A percentile compares a stretch with the other conserved stretches of the same genome.
These are phyloP conservation scores for Wickerhamomyces subpelliculosus DNA, from an alignment of 805 yeast genomes.

Conservation along the genomic window DNA sequence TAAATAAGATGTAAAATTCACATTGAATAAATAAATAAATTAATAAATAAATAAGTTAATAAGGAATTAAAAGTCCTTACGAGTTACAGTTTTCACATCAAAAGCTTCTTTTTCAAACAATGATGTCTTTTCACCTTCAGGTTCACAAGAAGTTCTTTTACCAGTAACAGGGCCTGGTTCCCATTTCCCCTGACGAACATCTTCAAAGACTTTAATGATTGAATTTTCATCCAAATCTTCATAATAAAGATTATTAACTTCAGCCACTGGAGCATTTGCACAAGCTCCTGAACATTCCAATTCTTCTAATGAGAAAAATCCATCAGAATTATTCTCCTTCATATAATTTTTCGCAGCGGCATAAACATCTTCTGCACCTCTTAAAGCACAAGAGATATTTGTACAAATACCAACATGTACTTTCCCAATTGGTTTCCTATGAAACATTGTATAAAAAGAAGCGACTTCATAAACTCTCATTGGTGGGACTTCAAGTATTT, in stretches of 20 bases:
- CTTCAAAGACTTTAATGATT: constrained; percentile 53
- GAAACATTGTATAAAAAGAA: constrained; percentile 87
- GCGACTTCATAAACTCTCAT: constrained; percentile 94
- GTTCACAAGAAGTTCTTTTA: constrained; percentile 66
- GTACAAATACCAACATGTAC: constrained; percentile 82
- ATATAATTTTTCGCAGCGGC: constrained; percentile 56
- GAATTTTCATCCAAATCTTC: constrained; percentile 75
- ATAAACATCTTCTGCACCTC: constrained; percentile 77
- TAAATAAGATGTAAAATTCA: constrained; percentile 2
- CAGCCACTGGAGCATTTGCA: constrained; percentile 87
- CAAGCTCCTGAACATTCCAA: constrained; percentile 92
- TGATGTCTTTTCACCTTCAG: constrained; percentile 60
- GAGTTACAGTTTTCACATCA: constrained; percentile 63
- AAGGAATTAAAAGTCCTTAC: constrained; percentile 54
- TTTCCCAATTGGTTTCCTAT: constrained; percentile 80
- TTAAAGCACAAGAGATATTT: constrained; percentile 82
- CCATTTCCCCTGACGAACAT: constrained; percentile 55
- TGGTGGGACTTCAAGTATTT: constrained; percentile 80
- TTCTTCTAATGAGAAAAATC: constrained; percentile 73
- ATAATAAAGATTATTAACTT: constrained; percentile 72
- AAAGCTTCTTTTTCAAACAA: constrained; percentile 55
- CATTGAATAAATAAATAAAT: constrained; percentile 1
- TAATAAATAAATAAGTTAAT: neutral
- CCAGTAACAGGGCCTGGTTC: constrained; percentile 65
- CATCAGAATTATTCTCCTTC: constrained; percentile 66